Percentiles rank a stretch among this genome's conserved stretches.
These are phyloP conservation scores for Tolypocladium ophioglossoides DNA, from an alignment of 2,329 filamentous ascomycete species.

Conservation along the genomic window DNA sequence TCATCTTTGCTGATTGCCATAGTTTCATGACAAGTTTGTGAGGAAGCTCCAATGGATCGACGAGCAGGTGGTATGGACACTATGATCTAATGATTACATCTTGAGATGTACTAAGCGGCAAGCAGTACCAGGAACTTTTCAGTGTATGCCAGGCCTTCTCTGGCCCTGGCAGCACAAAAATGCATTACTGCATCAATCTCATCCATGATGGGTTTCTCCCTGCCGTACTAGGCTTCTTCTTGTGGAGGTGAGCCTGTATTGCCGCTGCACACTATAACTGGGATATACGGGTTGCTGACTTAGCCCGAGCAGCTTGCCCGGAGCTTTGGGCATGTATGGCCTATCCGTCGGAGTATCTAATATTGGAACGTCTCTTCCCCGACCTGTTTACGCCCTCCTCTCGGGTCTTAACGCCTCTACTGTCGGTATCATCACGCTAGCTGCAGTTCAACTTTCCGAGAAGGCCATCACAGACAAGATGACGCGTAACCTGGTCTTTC, in stretches of 20 bases:
- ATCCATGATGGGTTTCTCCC: constrained; percentile 49
- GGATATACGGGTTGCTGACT: too few species aligned
- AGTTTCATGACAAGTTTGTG: constrained; percentile 52
- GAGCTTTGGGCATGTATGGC: constrained; percentile 59
- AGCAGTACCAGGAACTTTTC: constrained; percentile 61
- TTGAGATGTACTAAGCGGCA: too few species aligned
- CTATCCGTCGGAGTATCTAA: constrained; percentile 54
- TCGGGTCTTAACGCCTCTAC: constrained; percentile 63
- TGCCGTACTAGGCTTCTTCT: constrained; percentile 47
- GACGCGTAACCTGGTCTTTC: constrained; percentile 52
- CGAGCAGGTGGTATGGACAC: constrained; percentile 53
- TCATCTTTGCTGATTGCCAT: too few species aligned
- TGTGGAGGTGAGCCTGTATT: constrained; percentile 48
- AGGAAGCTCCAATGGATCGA: constrained; percentile 53
- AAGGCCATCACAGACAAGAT: constrained; percentile 58
- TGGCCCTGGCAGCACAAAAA: constrained; percentile 60
- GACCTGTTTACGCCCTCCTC: constrained; percentile 55
- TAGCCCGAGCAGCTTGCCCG: constrained; percentile 53
- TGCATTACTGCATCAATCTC: constrained; percentile 57
- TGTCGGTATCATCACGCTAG: constrained; percentile 61
- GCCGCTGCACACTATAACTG: too few species aligned
- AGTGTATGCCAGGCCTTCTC: constrained; percentile 57
- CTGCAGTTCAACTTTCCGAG: constrained; percentile 55
- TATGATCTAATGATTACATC: too few species aligned
- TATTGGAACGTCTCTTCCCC: constrained; percentile 47